Evolutionary conservation across 306 rosid species (phyloP), one percentile per base, ranked within the genome.

Genomic region (Cicer pinnatifidum): DNA sequence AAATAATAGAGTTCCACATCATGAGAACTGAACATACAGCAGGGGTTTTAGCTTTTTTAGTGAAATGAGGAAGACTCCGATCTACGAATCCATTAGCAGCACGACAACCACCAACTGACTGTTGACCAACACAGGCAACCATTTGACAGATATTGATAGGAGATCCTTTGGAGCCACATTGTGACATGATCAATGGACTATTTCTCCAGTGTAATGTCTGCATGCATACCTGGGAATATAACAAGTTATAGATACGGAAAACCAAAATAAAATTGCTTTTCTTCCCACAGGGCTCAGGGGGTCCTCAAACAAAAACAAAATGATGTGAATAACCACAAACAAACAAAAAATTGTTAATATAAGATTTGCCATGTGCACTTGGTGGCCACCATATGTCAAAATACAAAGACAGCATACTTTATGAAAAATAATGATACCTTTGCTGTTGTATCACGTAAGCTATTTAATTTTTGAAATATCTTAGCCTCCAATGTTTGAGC

Each of bases 121-220:
- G 98, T 75, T 93, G 98, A 75, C 97, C 98, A 63, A 93, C 98
- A 82, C 94, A 89, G 13, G 97, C 97, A 86, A 91, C 84, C 98
- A 93, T 93, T 82, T 93, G 98, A 38, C 98, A 84, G 63, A 93
- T 93, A 80, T 93, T 93, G 72, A 85, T 88, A 52, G 92, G 85
- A 78, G 98, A 93, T 78, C 97, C 98, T 83, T 93, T 93, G 81
- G 98, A 93, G 68, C 98, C 98, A 73, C 98, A 93, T 72, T 93
- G 97, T 15, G 97, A 89, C 98, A 93, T 93, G 78, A 93, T 93
- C 92, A 93, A 80, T 20, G 98, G 98, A 75, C 98, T 93, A 71
- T 93, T 93, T 84, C 98, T 85, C 98, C 97, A 91, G 84, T 88
- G 97, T 40, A 93, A 80, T 6, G 83, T 85, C 82, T 85, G 79